Base-by-base conservation (phyloP, 2,329 filamentous ascomycete species). In the Hypoxylon sp. region DNA sequence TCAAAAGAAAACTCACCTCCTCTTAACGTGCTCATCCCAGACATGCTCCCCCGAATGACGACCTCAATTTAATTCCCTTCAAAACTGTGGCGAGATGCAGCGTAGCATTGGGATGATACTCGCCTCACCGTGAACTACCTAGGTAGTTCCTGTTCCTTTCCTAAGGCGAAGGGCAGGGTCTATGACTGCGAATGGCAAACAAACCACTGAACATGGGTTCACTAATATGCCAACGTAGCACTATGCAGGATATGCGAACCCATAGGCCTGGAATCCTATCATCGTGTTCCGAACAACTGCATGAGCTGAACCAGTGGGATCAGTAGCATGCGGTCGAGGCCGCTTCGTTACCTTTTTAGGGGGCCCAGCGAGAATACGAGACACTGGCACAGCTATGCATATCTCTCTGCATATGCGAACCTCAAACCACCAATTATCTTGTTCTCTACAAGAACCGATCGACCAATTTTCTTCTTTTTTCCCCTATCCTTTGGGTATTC, bases 151-250 rank as follows among this genome's bases (percentile, higher is more conserved):
- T 32, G 2, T 37, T 14, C 45, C 29, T 27, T 19, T 14, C 45
- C 29, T 27, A 19, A 25, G 30, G 14, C 11, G 21, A 12, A 30
- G 30, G 54, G 29, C 30, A n/a, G 43, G 21, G 30, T 30, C 43
- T 19, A 14, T 11, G 11, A 29, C 37, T 90, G 16, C 32, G 27
- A 45, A 45, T 21, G 30, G 48, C 50, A 62, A 48, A 14, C 37
- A 59, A 23, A 34, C 11, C 41, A n/a, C 25, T 6, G 34, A 21
- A 29, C n/a, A 46, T 52, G 25, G 41, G 45, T 56, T 45, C 39
- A 37, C 51, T 29, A 32, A 59, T 59, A 50, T 62, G 50, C 21
- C 52, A 61, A 56, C 54, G 48, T 54, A 65, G 57, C 57, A 48
- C 34, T 54, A 32, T 48, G 39, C 47, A 41, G n/a, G 37, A 41